Evolutionary conservation across 495 filamentous ascomycete species (phyloP).

Genomic region (Penicillium salamii): DNA sequence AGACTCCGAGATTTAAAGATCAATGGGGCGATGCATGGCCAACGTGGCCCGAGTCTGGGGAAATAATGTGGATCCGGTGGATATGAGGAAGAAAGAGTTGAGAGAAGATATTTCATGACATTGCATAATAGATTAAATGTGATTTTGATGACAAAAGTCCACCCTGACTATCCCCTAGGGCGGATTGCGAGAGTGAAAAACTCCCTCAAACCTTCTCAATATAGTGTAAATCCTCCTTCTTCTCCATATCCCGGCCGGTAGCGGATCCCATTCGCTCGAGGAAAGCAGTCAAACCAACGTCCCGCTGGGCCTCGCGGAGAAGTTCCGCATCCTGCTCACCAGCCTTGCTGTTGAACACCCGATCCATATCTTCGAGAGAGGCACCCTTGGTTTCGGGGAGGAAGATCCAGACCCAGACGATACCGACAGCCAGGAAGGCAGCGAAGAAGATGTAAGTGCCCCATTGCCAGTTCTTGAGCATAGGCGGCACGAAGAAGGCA

Average conservation of each 20-base stretch:
- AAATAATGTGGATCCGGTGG: not conserved
- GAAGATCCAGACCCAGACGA: slow-evolving; percentile 46
- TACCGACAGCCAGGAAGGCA: slow-evolving; percentile 30
- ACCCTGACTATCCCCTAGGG: not conserved
- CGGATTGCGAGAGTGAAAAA: not conserved
- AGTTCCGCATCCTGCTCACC: slow-evolving; percentile 34
- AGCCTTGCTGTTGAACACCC: slow-evolving; percentile 41
- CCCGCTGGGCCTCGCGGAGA: slow-evolving; percentile 26
- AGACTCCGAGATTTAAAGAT: slow-evolving; percentile 2
- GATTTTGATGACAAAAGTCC: not conserved
- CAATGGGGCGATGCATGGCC: not conserved
- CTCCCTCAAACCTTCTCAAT: slow-evolving; percentile 18
- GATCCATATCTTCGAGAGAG: slow-evolving; percentile 64
- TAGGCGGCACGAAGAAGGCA: slow-evolving; percentile 45
- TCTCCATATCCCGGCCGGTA: slow-evolving; percentile 17
- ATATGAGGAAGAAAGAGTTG: not conserved
- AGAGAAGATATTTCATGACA: not conserved
- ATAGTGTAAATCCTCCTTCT: slow-evolving; percentile 19
- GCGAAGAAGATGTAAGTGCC: slow-evolving; percentile 49
- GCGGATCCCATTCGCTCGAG: slow-evolving; percentile 19
- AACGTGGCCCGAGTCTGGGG: not conserved
- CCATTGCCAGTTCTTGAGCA: slow-evolving; percentile 44
- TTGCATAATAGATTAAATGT: not conserved
- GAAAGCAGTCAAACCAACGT: slow-evolving; percentile 26
- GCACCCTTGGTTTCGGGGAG: slow-evolving; percentile 60